Conservation (phyloP, 306 rosid species). For the Cicer chorassanicum region DNA sequence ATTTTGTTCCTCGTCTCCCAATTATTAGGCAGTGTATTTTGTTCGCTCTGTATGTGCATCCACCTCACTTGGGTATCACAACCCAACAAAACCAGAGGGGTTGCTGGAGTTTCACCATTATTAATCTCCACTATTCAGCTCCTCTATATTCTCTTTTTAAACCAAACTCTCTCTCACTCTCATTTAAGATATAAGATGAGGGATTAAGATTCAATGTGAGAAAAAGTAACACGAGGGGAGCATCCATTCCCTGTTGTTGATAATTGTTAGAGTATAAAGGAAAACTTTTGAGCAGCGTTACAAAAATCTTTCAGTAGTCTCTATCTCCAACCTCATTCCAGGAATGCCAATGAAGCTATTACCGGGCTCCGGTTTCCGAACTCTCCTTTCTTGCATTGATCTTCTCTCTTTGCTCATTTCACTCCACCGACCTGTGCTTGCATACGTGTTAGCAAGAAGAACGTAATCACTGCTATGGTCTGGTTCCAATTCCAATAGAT, state of each 20-base stretch:
- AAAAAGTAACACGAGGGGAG: no score
- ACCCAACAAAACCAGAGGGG: no score
- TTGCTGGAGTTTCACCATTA: no score
- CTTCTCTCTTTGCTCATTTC: conserved; percentile 58
- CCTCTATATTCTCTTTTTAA: no score
- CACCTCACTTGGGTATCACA: no score
- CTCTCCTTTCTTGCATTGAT: conserved; percentile 54
- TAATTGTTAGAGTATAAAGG: neutral
- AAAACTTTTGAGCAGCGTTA: neutral
- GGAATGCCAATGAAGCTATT: conserved; percentile 54
- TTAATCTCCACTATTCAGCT: no score
- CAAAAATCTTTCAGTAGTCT: conserved; percentile 13
- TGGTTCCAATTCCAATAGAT: conserved; percentile 61
- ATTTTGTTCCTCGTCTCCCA: no score
- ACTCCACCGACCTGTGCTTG: conserved; percentile 68
- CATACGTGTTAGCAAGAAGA: conserved; percentile 77
- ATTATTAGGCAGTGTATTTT: no score
- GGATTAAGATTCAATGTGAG: no score
- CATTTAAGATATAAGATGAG: no score
- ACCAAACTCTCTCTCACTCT: no score
- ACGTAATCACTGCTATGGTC: conserved; percentile 78
- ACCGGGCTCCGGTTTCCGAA: conserved; percentile 65
- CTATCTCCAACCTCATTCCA: conserved; percentile 22
- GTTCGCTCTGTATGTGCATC: no score
- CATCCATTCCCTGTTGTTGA: neutral